Evolutionary conservation across 768 basidiomycete species (phyloP).

Genomic region (Mycena olivaceomarginata): DNA sequence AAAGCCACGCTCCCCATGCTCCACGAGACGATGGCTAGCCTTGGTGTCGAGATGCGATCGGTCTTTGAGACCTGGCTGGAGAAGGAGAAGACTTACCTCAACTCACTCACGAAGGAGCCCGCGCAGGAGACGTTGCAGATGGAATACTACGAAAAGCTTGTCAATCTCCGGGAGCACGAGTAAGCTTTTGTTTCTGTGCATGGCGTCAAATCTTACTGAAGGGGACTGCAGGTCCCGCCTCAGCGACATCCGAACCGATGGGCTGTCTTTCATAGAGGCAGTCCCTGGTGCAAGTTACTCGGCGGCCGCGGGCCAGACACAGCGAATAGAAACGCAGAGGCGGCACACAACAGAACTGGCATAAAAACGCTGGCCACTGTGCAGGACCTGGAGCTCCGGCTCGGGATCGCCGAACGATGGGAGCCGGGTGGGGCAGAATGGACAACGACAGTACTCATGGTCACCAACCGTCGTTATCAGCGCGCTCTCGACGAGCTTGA

Average conservation of each 20-base stretch:
- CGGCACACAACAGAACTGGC: constrained; percentile 40
- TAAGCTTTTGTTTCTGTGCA: neutral
- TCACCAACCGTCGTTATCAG: constrained; percentile 35
- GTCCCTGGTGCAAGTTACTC: too few species aligned
- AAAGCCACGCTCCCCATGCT: neutral
- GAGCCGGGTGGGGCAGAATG: constrained; percentile 33
- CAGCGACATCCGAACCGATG: too few species aligned
- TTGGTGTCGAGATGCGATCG: neutral
- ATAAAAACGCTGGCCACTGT: constrained; percentile 9
- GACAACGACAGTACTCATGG: constrained; percentile 29
- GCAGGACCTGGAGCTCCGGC: constrained; percentile 28
- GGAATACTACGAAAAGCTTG: constrained; percentile 39
- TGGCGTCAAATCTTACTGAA: too few species aligned
- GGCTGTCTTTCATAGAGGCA: too few species aligned
- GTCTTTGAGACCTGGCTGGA: neutral
- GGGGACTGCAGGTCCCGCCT: too few species aligned
- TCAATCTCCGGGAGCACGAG: constrained; percentile 17
- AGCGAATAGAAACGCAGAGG: constrained; percentile 23
- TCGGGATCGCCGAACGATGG: neutral
- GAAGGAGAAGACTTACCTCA: constrained; percentile 41
- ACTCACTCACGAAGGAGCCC: constrained; percentile 40
- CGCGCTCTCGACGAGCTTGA: constrained; percentile 45
- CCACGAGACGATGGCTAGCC: neutral
- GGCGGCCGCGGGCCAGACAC: neutral
- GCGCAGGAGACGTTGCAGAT: constrained; percentile 1